phyloP scores from a whole-genome alignment of 2,329 filamentous ascomycete species.

The Rhynchosporium secalis region DNA sequence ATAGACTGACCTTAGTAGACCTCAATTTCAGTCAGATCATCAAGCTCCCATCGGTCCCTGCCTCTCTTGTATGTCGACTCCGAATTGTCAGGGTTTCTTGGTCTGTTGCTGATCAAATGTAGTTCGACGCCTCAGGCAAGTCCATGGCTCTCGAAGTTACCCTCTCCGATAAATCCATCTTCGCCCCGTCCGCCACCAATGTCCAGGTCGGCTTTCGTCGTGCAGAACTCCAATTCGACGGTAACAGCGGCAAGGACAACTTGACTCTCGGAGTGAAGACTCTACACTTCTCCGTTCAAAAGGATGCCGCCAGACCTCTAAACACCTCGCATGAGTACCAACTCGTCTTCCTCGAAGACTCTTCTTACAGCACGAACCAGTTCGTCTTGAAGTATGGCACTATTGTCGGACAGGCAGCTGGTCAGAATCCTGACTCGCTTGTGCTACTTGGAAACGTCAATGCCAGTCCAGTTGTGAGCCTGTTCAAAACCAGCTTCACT shows the following conservation, averaged over 20 bases:
- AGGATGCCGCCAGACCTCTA: constrained; percentile 50
- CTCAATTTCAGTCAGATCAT: constrained; percentile 53
- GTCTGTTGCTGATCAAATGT: not conserved
- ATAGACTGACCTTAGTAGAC: constrained; percentile 36
- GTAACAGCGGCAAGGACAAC: constrained; percentile 52
- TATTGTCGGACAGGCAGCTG: constrained; percentile 45
- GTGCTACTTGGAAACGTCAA: constrained; percentile 47
- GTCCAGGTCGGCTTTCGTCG: constrained; percentile 61
- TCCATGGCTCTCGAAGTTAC: constrained; percentile 28
- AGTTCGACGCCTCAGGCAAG: constrained; percentile 27
- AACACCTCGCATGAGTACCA: constrained; percentile 64
- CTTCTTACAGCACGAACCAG: constrained; percentile 52
- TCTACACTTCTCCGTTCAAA: constrained; percentile 59
- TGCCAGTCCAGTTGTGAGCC: constrained; percentile 48
- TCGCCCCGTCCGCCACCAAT: constrained; percentile 50
- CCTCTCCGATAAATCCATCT: constrained; percentile 55
- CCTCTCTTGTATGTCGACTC: constrained; percentile 43
- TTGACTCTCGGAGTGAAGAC: constrained; percentile 58
- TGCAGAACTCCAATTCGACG: constrained; percentile 54
- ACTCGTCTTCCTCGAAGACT: constrained; percentile 52
- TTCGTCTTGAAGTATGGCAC: constrained; percentile 57
- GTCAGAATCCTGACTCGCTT: constrained; percentile 44
- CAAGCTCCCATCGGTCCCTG: constrained; percentile 45
- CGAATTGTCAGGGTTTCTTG: not conserved
- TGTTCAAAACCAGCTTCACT: constrained; percentile 55